Conservation (phyloP, 2,329 filamentous ascomycete genomes). For the Torrubiella hemipterigena region DNA sequence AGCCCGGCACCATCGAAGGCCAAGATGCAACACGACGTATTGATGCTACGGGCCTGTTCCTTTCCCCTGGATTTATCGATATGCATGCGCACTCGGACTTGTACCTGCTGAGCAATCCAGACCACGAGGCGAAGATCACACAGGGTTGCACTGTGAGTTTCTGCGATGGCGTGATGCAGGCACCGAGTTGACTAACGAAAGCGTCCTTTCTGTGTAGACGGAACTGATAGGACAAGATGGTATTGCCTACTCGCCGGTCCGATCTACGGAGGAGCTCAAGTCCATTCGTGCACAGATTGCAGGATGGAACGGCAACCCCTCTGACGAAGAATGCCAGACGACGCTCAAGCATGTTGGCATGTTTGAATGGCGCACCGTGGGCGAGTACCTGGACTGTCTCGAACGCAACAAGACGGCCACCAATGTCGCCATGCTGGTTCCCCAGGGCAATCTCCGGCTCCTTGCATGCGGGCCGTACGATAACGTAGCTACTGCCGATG, state of each 20-base stretch:
- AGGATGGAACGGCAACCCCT: slow-evolving; percentile 14
- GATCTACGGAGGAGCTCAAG: slow-evolving; percentile 7
- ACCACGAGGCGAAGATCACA: slow-evolving; percentile 13
- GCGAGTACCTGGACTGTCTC: slow-evolving; percentile 12
- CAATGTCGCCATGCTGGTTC: slow-evolving; percentile 13
- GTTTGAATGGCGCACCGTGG: slow-evolving; percentile 12
- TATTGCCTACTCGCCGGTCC: slow-evolving; percentile 12
- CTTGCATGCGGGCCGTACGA: slow-evolving; percentile 13
- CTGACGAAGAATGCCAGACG: slow-evolving; percentile 11
- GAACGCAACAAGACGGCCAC: slow-evolving; percentile 12
- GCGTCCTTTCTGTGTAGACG: slow-evolving; percentile 6
- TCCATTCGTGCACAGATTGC: slow-evolving; percentile 13
- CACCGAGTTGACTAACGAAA: background rate
- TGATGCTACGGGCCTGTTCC: slow-evolving; percentile 9
- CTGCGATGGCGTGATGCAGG: background rate
- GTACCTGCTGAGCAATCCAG: slow-evolving; percentile 12
- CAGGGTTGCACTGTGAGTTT: slow-evolving; percentile 13
- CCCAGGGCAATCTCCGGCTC: slow-evolving; percentile 12
- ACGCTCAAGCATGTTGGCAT: slow-evolving; percentile 7
- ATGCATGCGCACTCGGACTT: slow-evolving; percentile 15
- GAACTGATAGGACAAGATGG: slow-evolving; percentile 14
- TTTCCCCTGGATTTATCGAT: slow-evolving; percentile 14
- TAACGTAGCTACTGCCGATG: slow-evolving; percentile 7
- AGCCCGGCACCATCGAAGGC: slow-evolving; percentile 8
- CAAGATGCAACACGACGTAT: slow-evolving; percentile 6